These are phyloP conservation scores for Acanthamoeba comandoni DNA, from an alignment of 208 protist species.

Conservation along the genomic window DNA sequence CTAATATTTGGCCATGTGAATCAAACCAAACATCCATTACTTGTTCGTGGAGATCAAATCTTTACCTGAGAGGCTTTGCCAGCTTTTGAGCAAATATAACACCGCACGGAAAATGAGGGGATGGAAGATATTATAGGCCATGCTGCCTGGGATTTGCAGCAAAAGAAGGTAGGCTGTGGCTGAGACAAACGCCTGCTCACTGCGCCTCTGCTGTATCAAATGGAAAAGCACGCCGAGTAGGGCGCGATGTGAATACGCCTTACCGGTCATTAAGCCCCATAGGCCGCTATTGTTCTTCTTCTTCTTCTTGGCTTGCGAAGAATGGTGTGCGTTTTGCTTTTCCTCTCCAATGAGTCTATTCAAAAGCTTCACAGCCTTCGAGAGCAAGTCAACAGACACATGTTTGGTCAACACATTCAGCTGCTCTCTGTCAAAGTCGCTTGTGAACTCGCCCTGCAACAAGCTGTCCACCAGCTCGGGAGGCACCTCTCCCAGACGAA, in stretches of 20 bases:
- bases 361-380: too few relatives aligned
- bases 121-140: conserved; percentile 66
- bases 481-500: conserved; percentile 30
- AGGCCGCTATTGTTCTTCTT: conserved; percentile 8
- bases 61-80: background rate
- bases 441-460: conserved; percentile 9
- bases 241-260: conserved; percentile 13
- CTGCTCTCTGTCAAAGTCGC: conserved; percentile 51
- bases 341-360: too few relatives aligned
- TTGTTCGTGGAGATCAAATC: too few relatives aligned
- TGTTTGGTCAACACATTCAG: conserved; percentile 34
- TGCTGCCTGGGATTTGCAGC: conserved; percentile 50
- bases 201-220: conserved; percentile 36
- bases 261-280: conserved; percentile 36
- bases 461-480: conserved; percentile 17
- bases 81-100: conserved; percentile 66
- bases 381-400: too few relatives aligned
- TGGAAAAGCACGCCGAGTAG: conserved; percentile 52
- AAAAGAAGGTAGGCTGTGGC: conserved; percentile 50
- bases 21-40: too few relatives aligned
- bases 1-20: too few relatives aligned
- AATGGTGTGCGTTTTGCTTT: too few relatives aligned
- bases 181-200: conserved; percentile 9
- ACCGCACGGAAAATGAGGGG: conserved; percentile 55
- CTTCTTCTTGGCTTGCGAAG: too few relatives aligned